phyloP scores from a whole-genome alignment of 208 protist genomes.

The Wallacemonas rigidus region DNA sequence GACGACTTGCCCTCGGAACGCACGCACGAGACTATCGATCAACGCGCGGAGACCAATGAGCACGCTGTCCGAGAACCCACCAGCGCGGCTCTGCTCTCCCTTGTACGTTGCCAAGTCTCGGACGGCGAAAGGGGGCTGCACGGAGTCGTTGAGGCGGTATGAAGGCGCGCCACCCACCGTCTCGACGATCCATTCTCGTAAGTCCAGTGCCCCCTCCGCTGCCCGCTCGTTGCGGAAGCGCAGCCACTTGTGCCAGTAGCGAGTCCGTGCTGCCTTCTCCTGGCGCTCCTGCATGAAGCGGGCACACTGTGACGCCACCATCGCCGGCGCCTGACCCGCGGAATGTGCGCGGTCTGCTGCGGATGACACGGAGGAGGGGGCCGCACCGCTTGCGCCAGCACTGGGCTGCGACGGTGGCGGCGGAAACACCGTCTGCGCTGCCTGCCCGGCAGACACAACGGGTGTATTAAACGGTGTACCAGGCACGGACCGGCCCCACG shows the following conservation, averaged over 20 bases:
- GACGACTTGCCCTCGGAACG: constrained; percentile 39
- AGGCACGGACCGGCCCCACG: neutral
- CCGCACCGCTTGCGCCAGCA: no score
- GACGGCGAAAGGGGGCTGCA: constrained; percentile 42
- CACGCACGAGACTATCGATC: constrained; percentile 41
- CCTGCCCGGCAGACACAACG: neutral
- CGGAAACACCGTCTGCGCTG: neutral
- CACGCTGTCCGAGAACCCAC: constrained; percentile 49
- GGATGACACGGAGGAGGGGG: no score
- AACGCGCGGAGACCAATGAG: constrained; percentile 49
- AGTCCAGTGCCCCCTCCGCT: constrained; percentile 18
- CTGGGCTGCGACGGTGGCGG: neutral
- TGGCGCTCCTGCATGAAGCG: constrained; percentile 9
- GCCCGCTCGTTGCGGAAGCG: constrained; percentile 16
- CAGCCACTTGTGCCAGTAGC: constrained; percentile 26
- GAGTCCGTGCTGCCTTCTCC: neutral
- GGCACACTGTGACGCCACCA: neutral
- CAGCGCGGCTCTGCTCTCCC: constrained; percentile 7
- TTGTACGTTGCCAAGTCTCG: constrained; percentile 34
- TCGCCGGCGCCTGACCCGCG: neutral
- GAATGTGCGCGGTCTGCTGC: no score
- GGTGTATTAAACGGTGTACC: constrained; percentile 6
- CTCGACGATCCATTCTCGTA: constrained; percentile 20
- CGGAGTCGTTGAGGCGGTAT: constrained; percentile 41
- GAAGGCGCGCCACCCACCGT: neutral